Evolutionary conservation across 352 stramenopile genomes (phyloP), one percentile per base, ranked within the genome.

Genomic region (Phytophthora constricta): DNA sequence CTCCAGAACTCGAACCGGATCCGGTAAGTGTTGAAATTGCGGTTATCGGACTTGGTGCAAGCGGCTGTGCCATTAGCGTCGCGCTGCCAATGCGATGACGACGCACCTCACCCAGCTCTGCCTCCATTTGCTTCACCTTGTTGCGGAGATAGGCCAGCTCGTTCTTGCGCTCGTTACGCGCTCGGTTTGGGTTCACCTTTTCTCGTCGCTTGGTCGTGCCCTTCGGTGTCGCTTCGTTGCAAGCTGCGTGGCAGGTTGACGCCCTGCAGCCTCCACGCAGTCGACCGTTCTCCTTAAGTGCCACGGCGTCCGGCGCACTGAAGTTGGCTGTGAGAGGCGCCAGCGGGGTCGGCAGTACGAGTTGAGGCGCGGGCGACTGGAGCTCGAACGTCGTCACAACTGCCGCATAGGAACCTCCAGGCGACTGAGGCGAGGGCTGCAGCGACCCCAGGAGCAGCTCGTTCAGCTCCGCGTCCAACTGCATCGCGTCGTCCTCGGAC

Each of bases 141-240:
- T 76, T 72, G 60, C 77, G 77, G 58, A 86, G 43, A 39, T 86
- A 86, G 17, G 80, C 68, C 45, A 88, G 66, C 65, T 88, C 79
- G 34, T 88, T 70, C 49, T 86, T 86, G 33, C 72, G 74, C 56
- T 82, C 67, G 45, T 80, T 71, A 20, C 71, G 74, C 41, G 71
- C 71, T 49, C 70, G 62, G 65, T 82, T 82, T 46, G 74, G 74
- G 51, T 82, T 82, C n/a, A 62, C 57, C 58, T 72, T 72, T 3
- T 45, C 46, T 0, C 57, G 57, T n/a, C 60, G 56, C 48, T 65
- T 70, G 4, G 41, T n/a, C 2, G 55, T 60, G 26, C 52, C 22
- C 20, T 65, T 47, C 19, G 19, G 51, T 19, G 23, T n/a, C 41
- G 46, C 26, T n/a, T 20, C 33, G 16, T 41, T 37, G 14, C 13